These are phyloP conservation scores for Lactarius sp. DNA, from an alignment of 768 basidiomycete genomes.

Conservation along the genomic window DNA sequence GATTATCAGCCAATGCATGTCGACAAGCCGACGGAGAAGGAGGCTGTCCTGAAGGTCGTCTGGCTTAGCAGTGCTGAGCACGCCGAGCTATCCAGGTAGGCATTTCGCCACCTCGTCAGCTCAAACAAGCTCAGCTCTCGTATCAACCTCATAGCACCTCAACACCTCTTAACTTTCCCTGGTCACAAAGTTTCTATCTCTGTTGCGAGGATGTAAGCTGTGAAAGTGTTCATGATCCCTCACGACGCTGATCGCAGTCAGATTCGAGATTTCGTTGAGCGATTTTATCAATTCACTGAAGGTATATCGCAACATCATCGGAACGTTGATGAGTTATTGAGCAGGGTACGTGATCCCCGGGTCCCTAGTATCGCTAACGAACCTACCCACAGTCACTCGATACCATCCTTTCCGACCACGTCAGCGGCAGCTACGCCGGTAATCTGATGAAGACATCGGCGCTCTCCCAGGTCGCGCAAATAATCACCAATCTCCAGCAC, in stretches of 20 bases:
- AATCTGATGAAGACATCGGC: conserved; percentile 72
- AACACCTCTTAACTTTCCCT: conserved; percentile 74
- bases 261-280: conserved; percentile 86
- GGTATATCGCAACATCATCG: conserved; percentile 89
- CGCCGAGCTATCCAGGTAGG: conserved; percentile 51
- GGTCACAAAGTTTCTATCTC: conserved; percentile 93
- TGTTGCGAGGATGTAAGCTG: conserved; percentile 81
- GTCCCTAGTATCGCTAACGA: conserved; percentile 1
- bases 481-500: conserved; percentile 89
- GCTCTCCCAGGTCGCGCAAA: conserved; percentile 87
- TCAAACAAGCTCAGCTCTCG: not conserved
- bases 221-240: not conserved
- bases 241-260: conserved; percentile 32
- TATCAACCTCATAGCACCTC: conserved; percentile 40
- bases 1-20: conserved; percentile 87
- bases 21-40: conserved; percentile 55
- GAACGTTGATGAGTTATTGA: conserved; percentile 86
- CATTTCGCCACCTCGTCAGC: not conserved
- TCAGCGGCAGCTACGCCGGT: conserved; percentile 70
- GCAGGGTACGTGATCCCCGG: conserved; percentile 53
- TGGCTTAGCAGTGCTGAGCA: conserved; percentile 75
- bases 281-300: conserved; percentile 95
- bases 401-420: conserved; percentile 66
- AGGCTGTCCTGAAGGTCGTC: conserved; percentile 70
- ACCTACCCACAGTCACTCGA: conserved; percentile 66